These are phyloP conservation scores for Cordyceps sp. DNA, from an alignment of 2,329 filamentous ascomycete genomes.

Conservation along the genomic window DNA sequence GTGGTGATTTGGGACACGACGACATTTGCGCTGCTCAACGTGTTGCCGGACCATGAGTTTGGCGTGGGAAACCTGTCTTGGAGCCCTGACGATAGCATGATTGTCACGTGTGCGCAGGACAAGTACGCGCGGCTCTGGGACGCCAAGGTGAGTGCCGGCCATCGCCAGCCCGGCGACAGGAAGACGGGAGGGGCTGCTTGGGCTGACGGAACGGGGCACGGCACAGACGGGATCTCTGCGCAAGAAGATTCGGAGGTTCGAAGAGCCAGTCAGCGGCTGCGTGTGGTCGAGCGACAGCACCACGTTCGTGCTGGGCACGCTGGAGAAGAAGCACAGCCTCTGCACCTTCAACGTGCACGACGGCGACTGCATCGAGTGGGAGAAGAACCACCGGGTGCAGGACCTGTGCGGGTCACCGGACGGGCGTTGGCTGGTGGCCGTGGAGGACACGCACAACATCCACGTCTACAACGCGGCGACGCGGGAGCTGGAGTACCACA, in stretches of 20 bases:
- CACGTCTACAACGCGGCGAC: constrained; percentile 71
- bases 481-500: constrained; percentile 57
- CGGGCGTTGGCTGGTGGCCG: constrained; percentile 63
- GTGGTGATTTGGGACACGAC: constrained; percentile 72
- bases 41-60: constrained; percentile 46
- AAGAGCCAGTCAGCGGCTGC: constrained; percentile 75
- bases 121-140: constrained; percentile 63
- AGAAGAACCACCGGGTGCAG: constrained; percentile 57
- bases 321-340: constrained; percentile 50
- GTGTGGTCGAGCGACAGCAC: constrained; percentile 73
- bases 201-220: too few species aligned
- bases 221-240: constrained; percentile 50
- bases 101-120: constrained; percentile 72
- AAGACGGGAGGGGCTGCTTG: not conserved
- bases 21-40: constrained; percentile 47
- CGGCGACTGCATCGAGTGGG: constrained; percentile 47
- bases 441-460: constrained; percentile 53
- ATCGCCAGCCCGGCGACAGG: not conserved
- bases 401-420: constrained; percentile 73
- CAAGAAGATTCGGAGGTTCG: constrained; percentile 50
- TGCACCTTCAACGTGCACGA: constrained; percentile 55
- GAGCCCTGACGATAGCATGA: constrained; percentile 78
- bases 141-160: constrained; percentile 37
- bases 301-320: constrained; percentile 63
- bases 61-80: constrained; percentile 72